phyloP scores from a whole-genome alignment of 805 yeast species.

The Debaryomyces castellii region DNA sequence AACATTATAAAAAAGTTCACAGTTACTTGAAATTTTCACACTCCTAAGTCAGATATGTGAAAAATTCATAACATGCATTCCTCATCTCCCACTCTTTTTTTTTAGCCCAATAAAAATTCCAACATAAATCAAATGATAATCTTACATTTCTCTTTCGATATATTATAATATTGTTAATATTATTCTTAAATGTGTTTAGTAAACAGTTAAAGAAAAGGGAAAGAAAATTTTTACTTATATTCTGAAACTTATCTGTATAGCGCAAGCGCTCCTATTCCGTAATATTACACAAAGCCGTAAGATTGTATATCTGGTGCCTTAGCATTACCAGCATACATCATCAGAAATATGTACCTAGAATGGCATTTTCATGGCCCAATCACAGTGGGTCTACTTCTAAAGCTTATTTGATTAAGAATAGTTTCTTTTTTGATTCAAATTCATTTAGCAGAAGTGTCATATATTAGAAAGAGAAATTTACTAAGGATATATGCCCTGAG shows the following conservation, averaged over 20 bases:
- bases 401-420: too few species aligned
- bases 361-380: not conserved
- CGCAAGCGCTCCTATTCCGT: not conserved
- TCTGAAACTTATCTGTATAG: slow-evolving; percentile 1
- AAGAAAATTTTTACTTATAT: slow-evolving; percentile 2
- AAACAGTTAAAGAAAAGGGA: not conserved
- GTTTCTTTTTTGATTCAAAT: too few species aligned
- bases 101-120: not conserved
- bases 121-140: not conserved
- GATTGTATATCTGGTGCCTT: not conserved
- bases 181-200: not conserved
- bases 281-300: slow-evolving; percentile 1
- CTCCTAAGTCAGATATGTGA: not conserved
- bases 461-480: not conserved
- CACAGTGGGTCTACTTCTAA: too few species aligned
- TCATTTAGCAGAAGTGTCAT: too few species aligned
- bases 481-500: not conserved
- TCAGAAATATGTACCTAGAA: not conserved
- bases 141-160: slow-evolving; percentile 4
- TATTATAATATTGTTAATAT: not conserved
- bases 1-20: not conserved
- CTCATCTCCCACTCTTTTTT: not conserved
- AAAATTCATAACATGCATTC: not conserved
- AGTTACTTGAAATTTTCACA: not conserved
- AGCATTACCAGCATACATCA: not conserved